A percentile compares a stretch with the other conserved stretches of the same genome.
Conservation (phyloP, 2,329 filamentous ascomycete genomes). For the Decorospora gaudefroyi region DNA sequence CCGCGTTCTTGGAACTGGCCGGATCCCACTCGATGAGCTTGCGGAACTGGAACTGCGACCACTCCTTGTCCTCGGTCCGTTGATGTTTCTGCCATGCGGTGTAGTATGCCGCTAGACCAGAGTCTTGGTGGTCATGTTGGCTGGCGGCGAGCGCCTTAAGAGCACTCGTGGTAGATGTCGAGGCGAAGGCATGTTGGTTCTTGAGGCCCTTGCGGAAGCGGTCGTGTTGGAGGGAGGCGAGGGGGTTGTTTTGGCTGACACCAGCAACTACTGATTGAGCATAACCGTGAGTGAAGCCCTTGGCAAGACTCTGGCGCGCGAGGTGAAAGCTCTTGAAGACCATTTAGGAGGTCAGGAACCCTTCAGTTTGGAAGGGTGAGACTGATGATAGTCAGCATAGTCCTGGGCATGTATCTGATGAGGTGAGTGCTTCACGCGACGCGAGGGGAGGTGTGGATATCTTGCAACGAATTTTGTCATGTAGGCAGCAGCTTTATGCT, state of each 20-base stretch:
- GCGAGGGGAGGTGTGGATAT: slow-evolving; percentile 16
- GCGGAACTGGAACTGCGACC: slow-evolving; percentile 88
- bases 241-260: slow-evolving; percentile 63
- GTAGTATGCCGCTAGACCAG: slow-evolving; percentile 84
- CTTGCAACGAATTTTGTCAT: slow-evolving; percentile 11
- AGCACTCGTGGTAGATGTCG: slow-evolving; percentile 45
- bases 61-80: slow-evolving; percentile 75
- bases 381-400: slow-evolving; percentile 42
- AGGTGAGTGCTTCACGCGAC: slow-evolving; percentile 23
- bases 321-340: slow-evolving; percentile 73
- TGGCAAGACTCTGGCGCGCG: slow-evolving; percentile 96
- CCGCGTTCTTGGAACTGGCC: slow-evolving; percentile 45
- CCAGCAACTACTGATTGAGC: slow-evolving; percentile 96
- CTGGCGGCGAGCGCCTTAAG: slow-evolving; percentile 40
- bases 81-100: slow-evolving; percentile 85
- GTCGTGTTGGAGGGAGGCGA: slow-evolving; percentile 57
- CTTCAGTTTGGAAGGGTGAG: slow-evolving; percentile 62
- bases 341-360: slow-evolving; percentile 83
- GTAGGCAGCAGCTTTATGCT: slow-evolving; percentile 28
- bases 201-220: slow-evolving; percentile 58
- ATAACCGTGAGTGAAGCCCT: slow-evolving; percentile 97
- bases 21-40: slow-evolving; percentile 88
- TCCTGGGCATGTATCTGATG: slow-evolving; percentile 10
- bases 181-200: slow-evolving; percentile 77
- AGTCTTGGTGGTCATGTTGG: slow-evolving; percentile 46